A percentile compares a stretch with the other conserved stretches of the same genome.
phyloP scores from a whole-genome alignment of 345 rosid genomes.

The Geranium rotundifolium region DNA sequence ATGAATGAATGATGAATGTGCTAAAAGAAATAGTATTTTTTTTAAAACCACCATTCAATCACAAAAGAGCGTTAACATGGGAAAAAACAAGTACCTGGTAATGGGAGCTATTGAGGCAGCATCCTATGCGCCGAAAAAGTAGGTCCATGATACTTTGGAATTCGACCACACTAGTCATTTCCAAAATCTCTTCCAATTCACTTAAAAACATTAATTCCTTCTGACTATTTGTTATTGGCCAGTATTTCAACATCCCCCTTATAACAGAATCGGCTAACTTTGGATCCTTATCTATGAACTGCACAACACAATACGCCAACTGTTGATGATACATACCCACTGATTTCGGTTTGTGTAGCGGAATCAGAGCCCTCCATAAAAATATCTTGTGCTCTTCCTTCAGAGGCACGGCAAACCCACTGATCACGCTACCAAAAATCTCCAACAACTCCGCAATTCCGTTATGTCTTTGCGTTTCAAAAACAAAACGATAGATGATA shows the following conservation, averaged over 20 bases:
- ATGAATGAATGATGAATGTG: not conserved
- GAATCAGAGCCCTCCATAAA: slow-evolving; percentile 52
- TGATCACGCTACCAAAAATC: slow-evolving; percentile 67
- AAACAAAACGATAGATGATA: slow-evolving; percentile 58
- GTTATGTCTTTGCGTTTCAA: slow-evolving; percentile 57
- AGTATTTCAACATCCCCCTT: slow-evolving; percentile 57
- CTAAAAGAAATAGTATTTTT: not conserved
- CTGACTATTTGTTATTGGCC: slow-evolving; percentile 79
- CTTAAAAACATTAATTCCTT: slow-evolving; percentile 82
- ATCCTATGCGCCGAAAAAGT: slow-evolving; percentile 56
- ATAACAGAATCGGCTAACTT: slow-evolving; percentile 44
- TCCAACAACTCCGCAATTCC: slow-evolving; percentile 74
- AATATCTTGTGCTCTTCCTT: slow-evolving; percentile 67
- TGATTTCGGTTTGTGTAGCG: slow-evolving; percentile 67
- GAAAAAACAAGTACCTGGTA: slow-evolving; percentile 40
- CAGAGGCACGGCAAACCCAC: slow-evolving; percentile 70
- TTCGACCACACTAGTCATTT: slow-evolving; percentile 46
- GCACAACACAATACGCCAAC: slow-evolving; percentile 55
- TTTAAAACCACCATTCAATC: not conserved
- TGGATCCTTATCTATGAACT: slow-evolving; percentile 63
- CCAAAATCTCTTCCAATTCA: slow-evolving; percentile 72
- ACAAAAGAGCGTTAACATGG: not conserved
- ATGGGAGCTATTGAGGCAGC: slow-evolving; percentile 62
- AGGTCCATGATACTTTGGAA: slow-evolving; percentile 54
- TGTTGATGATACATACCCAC: slow-evolving; percentile 68